phyloP scores from a whole-genome alignment of 1,284 basidiomycete genomes.

The Gomphus bonarii region DNA sequence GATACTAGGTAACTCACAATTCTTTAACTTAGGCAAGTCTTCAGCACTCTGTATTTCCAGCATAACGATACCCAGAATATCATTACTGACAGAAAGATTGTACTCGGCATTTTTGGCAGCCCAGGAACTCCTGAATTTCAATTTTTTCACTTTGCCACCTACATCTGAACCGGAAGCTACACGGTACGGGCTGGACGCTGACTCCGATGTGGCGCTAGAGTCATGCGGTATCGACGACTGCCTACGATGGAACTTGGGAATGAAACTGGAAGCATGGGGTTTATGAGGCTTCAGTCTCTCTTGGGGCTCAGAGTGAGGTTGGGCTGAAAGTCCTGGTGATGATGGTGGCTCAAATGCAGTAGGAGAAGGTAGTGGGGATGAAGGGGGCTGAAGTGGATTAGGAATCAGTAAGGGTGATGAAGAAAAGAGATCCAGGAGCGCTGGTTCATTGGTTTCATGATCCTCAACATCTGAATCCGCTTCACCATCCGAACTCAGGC shows the following conservation, averaged over 20 bases:
- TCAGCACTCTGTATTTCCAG: constrained; percentile 62
- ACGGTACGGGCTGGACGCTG: constrained; percentile 11
- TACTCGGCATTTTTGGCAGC: constrained; percentile 32
- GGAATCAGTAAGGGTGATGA: constrained; percentile 5
- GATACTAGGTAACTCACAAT: constrained; percentile 47
- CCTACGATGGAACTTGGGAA: constrained; percentile 4
- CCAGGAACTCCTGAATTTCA: constrained; percentile 21
- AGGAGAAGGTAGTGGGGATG: constrained; percentile 5
- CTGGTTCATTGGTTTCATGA: constrained; percentile 19
- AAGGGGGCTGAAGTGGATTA: constrained; percentile 14
- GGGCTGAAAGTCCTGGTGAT: constrained; percentile 14
- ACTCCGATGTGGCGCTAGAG: constrained; percentile 5
- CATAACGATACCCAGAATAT: constrained; percentile 92
- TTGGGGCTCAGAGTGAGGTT: constrained; percentile 6
- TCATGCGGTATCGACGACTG: constrained; percentile 1
- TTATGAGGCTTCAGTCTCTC: constrained; percentile 1
- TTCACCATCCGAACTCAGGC: constrained; percentile 50
- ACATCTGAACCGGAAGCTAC: constrained; percentile 10
- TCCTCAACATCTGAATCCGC: constrained; percentile 32
- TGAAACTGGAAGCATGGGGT: constrained; percentile 1
- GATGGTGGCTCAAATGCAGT: constrained; percentile 16
- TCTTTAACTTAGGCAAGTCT: constrained; percentile 81
- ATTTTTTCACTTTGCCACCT: constrained; percentile 15
- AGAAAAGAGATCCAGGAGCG: constrained; percentile 7
- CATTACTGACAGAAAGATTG: constrained; percentile 60